These are phyloP conservation scores for Vitis hybrid DNA, from an alignment of 177 flowering plant genomes.

Conservation along the genomic window DNA sequence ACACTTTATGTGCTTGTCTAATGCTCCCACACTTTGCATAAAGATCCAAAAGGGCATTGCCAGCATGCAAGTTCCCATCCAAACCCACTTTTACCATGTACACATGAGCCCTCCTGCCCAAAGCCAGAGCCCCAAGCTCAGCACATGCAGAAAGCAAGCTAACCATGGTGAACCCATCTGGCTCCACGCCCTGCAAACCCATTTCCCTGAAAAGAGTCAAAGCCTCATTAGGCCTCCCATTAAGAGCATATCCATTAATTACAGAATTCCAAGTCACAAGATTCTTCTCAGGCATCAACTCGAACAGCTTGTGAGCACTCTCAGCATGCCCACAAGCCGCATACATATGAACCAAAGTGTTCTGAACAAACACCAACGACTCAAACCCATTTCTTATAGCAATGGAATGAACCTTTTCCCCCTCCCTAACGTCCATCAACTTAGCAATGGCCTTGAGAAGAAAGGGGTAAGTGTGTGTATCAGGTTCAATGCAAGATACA, in stretches of 20 bases:
- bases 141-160: slow-evolving; percentile 74
- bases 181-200: slow-evolving; percentile 51
- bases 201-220: slow-evolving; percentile 57
- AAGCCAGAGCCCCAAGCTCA: slow-evolving; percentile 76
- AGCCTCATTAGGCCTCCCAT: slow-evolving; percentile 69
- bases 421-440: slow-evolving; percentile 39
- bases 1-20: slow-evolving; percentile 48
- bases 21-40: slow-evolving; percentile 82
- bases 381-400: slow-evolving; percentile 56
- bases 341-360: slow-evolving; percentile 63
- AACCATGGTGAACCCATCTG: slow-evolving; percentile 83
- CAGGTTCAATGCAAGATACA: slow-evolving; percentile 34
- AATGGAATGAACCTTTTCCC: slow-evolving; percentile 52
- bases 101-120: slow-evolving; percentile 65
- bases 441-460: slow-evolving; percentile 70
- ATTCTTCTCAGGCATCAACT: slow-evolving; percentile 49
- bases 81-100: slow-evolving; percentile 62
- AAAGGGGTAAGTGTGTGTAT: slow-evolving; percentile 85
- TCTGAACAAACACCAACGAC: slow-evolving; percentile 61
- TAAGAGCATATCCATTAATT: slow-evolving; percentile 75
- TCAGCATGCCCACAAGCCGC: slow-evolving; percentile 55
- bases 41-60: slow-evolving; percentile 63
- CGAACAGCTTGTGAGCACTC: slow-evolving; percentile 68
- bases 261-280: slow-evolving; percentile 81
- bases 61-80: slow-evolving; percentile 51